Base-by-base conservation (phyloP, 495 filamentous ascomycete species). In the Penicillium silybi region DNA sequence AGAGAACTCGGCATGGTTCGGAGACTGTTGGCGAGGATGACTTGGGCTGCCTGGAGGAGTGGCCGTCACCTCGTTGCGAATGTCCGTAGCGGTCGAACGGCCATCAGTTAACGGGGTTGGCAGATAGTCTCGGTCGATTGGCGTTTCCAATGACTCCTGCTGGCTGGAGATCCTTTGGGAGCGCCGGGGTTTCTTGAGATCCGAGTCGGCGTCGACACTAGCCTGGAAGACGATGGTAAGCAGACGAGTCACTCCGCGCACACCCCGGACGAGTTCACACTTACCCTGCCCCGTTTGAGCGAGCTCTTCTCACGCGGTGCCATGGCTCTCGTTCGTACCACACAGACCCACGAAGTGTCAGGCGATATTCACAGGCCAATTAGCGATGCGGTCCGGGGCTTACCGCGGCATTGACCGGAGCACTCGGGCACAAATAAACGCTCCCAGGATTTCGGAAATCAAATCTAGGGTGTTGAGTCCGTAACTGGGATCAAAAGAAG, bases 61-160 rank as follows among this genome's bases (percentile, higher is more conserved):
- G 17, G 80, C 82, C 13, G 89, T 92, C 27, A 78, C 64, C 59
- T 89, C 86, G 48, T 92, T 88, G 61, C 79, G 78, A 41, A 81
- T 67, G 11, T 83, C 78, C 26, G 81, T 84, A 8, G 79, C 75
- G 27, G 81, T 86, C 40, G 84, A 86, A 50, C 80, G 67, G 39
- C 78, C 68, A 54, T 89, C 77, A 0, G 90, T 95, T 48, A 92
- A 61, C 8, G 92, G 91, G 4, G 90, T 90, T n/a, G 89, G 91
- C 3, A 95, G 79, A 49, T 90, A 85, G 23, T 81, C 70, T 52
- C 84, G 80, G 44, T 82, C 77, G 41, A 84, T 57, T 42, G 88
- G 75, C 26, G 83, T 85, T 11, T 79, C 78, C 52, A 80, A 76
- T 46, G 60, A 72, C 38, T 72, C 68, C 2, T 75, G 79, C 58